Base-by-base conservation (phyloP, 2,329 filamentous ascomycete genomes). In the Arthrinium puccinioides region DNA sequence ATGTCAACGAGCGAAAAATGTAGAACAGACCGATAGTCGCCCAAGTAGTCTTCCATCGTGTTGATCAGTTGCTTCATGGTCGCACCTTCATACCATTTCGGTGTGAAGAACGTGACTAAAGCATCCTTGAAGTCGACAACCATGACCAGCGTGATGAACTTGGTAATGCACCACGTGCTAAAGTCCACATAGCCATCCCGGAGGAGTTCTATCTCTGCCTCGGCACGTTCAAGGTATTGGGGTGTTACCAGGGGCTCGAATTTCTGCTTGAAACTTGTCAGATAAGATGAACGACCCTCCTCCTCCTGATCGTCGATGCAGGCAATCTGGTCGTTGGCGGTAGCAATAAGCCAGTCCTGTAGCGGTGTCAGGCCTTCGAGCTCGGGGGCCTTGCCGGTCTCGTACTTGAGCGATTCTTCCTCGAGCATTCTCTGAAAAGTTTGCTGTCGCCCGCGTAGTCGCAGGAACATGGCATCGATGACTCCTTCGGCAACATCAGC, bases 241-340 rank as follows among this genome's bases (percentile, higher is more conserved):
- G 84, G 77, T 33, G 86, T 83, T 30, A 96, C 85, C 23, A 92
- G 70, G 3, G 84, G 73, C 55, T 87, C 84, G 55, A 94, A 84
- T 53, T 92, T 87, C 49, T 82, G 78, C 49, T 80, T 80, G 76
- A 96, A 96, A 52, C 83, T 82, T 4, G 86, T 82, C 34, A 97
- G 74, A 64, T 96, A 96, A 21, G 84, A 86, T 19, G 84, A 68
- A 21, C 83, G 79, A 42, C 76, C 78, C 37, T 80, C 78, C 37
- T 86, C 83, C 43, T 87, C 83, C 48, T 84, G 84, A 55, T 97
- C 94, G 59, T 97, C 92, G 53, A 98, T 95, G 61, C 88, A 96
- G 39, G 89, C 89, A 57, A 98, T 97, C 61, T 98, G 92, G 63
- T 98, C 92, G 64, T 98, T 98, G 49, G 94, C 92, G 40, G 94